Conservation (phyloP, 495 filamentous ascomycete genomes). For the Tetracladium setigerum region DNA sequence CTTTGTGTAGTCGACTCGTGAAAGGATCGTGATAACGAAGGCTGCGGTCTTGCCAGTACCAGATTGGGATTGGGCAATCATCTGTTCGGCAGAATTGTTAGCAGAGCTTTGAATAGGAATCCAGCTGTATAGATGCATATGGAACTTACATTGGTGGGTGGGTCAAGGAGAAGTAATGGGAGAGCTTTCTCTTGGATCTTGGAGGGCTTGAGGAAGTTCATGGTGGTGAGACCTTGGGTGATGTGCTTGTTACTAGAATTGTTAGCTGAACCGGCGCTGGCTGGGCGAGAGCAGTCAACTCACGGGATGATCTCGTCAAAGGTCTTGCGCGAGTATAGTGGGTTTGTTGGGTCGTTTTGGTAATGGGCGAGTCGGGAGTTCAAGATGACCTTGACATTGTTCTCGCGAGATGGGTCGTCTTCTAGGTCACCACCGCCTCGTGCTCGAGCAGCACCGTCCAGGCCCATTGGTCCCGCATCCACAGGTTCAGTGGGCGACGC, state of each 20-base stretch:
- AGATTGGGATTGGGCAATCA: conserved; percentile 97
- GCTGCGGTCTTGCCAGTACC: conserved; percentile 98
- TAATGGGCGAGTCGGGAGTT: conserved; percentile 35
- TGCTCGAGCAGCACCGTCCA: conserved; percentile 43
- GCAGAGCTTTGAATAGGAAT: too few species aligned
- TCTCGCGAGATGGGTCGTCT: conserved; percentile 48
- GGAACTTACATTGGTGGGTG: conserved; percentile 54
- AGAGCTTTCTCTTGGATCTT: conserved; percentile 94
- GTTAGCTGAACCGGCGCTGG: conserved; percentile 2
- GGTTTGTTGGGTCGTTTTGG: conserved; percentile 78
- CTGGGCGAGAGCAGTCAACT: conserved; percentile 21
- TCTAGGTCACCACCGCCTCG: conserved; percentile 45
- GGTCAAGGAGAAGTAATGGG: conserved; percentile 75
- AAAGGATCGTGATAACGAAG: conserved; percentile 85
- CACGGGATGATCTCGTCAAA: conserved; percentile 86
- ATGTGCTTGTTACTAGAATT: conserved; percentile 32
- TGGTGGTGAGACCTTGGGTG: conserved; percentile 54
- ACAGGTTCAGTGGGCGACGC: conserved; percentile 19
- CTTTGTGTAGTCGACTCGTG: conserved; percentile 64
- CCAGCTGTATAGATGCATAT: too few species aligned
- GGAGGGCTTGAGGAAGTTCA: conserved; percentile 91
- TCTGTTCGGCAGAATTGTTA: conserved; percentile 13
- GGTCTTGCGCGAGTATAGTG: conserved; percentile 72
- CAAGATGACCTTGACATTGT: conserved; percentile 84
- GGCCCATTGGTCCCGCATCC: not conserved